These are phyloP conservation scores for Acacia melanoxylon DNA, from an alignment of 306 rosid genomes.

Conservation along the genomic window DNA sequence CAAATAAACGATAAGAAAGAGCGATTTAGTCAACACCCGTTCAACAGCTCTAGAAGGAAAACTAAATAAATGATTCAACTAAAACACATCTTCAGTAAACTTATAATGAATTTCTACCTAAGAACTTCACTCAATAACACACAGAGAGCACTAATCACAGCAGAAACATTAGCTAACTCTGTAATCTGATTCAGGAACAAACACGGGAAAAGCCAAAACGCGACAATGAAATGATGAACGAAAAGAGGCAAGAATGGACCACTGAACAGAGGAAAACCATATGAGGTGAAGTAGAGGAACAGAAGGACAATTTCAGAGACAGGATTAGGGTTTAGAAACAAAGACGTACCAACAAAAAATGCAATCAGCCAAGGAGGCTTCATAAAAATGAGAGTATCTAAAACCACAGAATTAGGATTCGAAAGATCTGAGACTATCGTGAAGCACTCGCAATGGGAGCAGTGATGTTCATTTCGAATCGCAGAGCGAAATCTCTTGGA, in stretches of 20 bases:
- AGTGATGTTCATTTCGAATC: slow-evolving; percentile 31
- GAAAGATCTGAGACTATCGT: slow-evolving; percentile 40
- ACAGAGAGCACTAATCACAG: slow-evolving; percentile 22
- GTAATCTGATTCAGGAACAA: slow-evolving; percentile 33
- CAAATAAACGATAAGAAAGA: not conserved
- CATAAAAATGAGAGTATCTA: slow-evolving; percentile 38
- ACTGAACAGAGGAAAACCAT: not conserved
- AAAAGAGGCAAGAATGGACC: not conserved
- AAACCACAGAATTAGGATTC: slow-evolving; percentile 40
- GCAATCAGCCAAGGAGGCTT: slow-evolving; percentile 54
- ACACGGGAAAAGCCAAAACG: slow-evolving; percentile 5
- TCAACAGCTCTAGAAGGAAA: not conserved
- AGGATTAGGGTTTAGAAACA: slow-evolving; percentile 50
- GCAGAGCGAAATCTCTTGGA: slow-evolving; percentile 36
- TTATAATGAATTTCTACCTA: slow-evolving; percentile 30
- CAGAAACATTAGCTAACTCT: slow-evolving; percentile 21
- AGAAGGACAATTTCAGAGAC: not conserved
- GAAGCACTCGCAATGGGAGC: slow-evolving; percentile 10
- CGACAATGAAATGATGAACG: slow-evolving; percentile 9
- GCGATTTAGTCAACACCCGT: slow-evolving; percentile 10
- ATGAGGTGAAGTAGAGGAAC: not conserved
- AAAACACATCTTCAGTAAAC: not conserved
- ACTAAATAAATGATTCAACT: slow-evolving; percentile 7
- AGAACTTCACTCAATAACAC: slow-evolving; percentile 28
- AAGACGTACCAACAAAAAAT: slow-evolving; percentile 49